Evolutionary conservation across 2,329 filamentous ascomycete species (phyloP).

Genomic region (Pseudogymnoascus sp.): DNA sequence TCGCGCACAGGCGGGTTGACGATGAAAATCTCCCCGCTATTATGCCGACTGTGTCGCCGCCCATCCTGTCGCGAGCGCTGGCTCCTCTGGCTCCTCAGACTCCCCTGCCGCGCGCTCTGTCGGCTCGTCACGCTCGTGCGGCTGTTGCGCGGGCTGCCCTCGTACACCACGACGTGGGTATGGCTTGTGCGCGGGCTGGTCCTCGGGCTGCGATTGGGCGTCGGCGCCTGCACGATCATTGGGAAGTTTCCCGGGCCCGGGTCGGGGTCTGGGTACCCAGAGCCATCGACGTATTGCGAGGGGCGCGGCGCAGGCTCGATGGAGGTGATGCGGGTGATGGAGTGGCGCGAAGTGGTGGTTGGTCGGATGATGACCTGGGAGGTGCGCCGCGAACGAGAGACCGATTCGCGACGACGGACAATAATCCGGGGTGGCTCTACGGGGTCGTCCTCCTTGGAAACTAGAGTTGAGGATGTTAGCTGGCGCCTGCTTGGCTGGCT

Average conservation of each 20-base stretch:
- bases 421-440: neutral
- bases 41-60: neutral
- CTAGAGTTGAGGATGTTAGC: neutral
- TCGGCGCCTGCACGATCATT: constrained; percentile 5
- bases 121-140: constrained; percentile 3
- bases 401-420: constrained; percentile 1
- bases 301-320: neutral
- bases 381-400: neutral
- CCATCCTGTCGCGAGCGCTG: constrained; percentile 1
- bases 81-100: neutral
- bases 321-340: neutral
- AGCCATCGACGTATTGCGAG: neutral
- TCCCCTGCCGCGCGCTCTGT: neutral
- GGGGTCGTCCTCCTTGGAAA: neutral
- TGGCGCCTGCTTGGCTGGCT: neutral
- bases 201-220: neutral
- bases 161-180: neutral
- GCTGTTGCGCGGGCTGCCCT: neutral
- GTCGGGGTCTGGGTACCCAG: neutral
- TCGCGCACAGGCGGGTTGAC: constrained; percentile 3
- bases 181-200: constrained; percentile 1
- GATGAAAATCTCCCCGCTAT: neutral
- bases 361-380: neutral
- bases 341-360: neutral
- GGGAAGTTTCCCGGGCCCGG: neutral